phyloP scores from a whole-genome alignment of 352 stramenopile genomes.

The Detonula confervacea region DNA sequence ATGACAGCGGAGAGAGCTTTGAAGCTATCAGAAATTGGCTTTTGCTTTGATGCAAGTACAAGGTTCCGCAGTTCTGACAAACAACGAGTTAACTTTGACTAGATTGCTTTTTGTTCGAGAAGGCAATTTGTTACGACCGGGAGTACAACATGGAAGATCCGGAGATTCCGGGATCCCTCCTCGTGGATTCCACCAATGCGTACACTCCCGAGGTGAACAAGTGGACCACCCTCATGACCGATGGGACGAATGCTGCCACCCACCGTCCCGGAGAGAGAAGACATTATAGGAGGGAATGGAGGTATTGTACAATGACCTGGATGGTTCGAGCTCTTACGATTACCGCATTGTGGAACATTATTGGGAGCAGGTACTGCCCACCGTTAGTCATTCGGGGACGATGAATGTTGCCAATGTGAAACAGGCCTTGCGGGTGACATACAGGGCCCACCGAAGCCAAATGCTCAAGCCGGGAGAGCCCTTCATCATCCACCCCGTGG shows the following conservation, averaged over 20 bases:
- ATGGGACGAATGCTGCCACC: constrained; percentile 47
- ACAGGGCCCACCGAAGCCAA: constrained; percentile 84
- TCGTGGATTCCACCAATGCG: constrained; percentile 15
- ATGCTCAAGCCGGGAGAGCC: constrained; percentile 87
- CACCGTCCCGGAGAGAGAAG: constrained; percentile 50
- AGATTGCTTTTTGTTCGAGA: too few species aligned
- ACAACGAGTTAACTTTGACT: too few species aligned
- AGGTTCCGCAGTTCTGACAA: background rate
- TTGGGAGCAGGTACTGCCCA: constrained; percentile 70
- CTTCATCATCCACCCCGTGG: constrained; percentile 89
- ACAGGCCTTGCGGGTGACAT: constrained; percentile 82
- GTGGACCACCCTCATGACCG: constrained; percentile 75
- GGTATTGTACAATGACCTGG: constrained; percentile 69
- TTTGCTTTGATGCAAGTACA: constrained; percentile 54
- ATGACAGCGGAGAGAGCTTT: constrained; percentile 66
- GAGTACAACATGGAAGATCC: constrained; percentile 19
- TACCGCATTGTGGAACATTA: constrained; percentile 71
- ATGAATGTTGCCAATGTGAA: constrained; percentile 71
- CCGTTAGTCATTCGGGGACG: constrained; percentile 72
- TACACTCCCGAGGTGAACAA: constrained; percentile 72
- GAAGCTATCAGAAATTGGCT: constrained; percentile 61
- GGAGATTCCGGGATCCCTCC: constrained; percentile 33
- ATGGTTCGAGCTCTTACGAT: constrained; percentile 63
- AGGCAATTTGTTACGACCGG: too few species aligned
- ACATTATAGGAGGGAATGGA: constrained; percentile 64